Evolutionary conservation across 2,329 filamentous ascomycete species (phyloP), one percentile per base, ranked within the genome.

Genomic region (Nigrospora oryzae): DNA sequence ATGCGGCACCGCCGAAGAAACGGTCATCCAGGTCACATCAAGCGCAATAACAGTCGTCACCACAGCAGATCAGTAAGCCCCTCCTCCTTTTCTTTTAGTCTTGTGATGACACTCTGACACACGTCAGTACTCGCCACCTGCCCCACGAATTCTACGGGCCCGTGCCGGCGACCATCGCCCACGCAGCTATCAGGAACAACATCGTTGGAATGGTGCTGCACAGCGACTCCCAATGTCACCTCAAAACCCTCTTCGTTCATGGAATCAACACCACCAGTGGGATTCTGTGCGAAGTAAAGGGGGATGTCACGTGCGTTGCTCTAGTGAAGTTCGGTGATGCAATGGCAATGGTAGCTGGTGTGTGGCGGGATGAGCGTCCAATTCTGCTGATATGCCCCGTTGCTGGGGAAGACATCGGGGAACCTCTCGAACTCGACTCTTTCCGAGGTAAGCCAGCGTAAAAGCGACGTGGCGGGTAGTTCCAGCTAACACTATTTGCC

Each of bases 21-120:
- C 56, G 2, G 63, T 74, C 5, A 58, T 79, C 3, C 80, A 84
- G 53, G 64, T 82, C 4, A 82, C 79, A 1, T 72, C 76, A 43
- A 60, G 57, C 30, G 64, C 55, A 15, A 59, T 75, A 3, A 69
- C 68, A 8, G 52, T 77, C 37, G 50, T 68, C 14, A 60, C 56
- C 3, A 49, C 58, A 4, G 51, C 52, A 5, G 58, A 62, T 46
- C 65, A 61, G 71, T 70, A 62, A 53, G 64, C 53, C 44, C 44
- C 17, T 41, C 16, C 43, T 36, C n/a, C 35, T 2, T 36, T 8
- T 39, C 11, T 3, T 6, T 32, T 5, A 19, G 8, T 14, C 17
- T 16, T 7, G 14, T 17, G 3, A 33, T 2, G 23, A 14, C 15
- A 36, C 13, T 5, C 16, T 13, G 14, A n/a, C 13, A 11, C 5